These are phyloP conservation scores for Phytopythium delawarense DNA, from an alignment of 352 stramenopile genomes.

Conservation along the genomic window DNA sequence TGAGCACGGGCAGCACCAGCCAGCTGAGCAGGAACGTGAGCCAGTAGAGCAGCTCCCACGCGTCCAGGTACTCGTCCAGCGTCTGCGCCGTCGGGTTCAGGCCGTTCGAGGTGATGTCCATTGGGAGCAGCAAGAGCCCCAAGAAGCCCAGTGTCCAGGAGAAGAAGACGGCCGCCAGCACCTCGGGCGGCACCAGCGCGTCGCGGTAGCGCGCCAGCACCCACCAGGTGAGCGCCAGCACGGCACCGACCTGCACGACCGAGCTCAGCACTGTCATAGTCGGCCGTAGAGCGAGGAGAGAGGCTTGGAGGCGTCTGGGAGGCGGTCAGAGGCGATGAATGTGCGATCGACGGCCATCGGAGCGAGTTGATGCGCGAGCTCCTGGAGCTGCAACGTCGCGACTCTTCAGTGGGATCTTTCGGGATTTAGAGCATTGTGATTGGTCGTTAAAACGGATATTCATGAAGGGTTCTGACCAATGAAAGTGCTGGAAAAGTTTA, in stretches of 20 bases:
- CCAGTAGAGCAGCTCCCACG: slow-evolving; percentile 67
- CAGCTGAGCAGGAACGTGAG: slow-evolving; percentile 61
- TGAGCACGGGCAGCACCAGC: slow-evolving; percentile 53
- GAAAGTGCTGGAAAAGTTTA: neutral
- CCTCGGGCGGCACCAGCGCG: slow-evolving; percentile 24
- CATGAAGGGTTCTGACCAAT: neutral
- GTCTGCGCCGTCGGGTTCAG: slow-evolving; percentile 7
- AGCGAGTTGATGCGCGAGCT: neutral
- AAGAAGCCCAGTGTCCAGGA: slow-evolving; percentile 62
- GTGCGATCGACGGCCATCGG: neutral
- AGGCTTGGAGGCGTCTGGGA: too few species aligned
- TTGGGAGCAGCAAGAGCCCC: slow-evolving; percentile 52
- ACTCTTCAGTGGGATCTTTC: slow-evolving; percentile 2
- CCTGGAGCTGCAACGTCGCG: neutral
- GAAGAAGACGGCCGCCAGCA: slow-evolving; percentile 43
- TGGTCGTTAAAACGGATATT: too few species aligned
- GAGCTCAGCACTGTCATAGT: slow-evolving; percentile 38
- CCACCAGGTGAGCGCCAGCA: slow-evolving; percentile 61
- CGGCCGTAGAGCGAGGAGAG: neutral
- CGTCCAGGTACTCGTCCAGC: slow-evolving; percentile 18
- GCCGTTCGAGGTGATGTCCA: slow-evolving; percentile 48
- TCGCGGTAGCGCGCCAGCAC: slow-evolving; percentile 58
- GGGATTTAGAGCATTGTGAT: neutral
- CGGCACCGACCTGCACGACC: slow-evolving; percentile 32
- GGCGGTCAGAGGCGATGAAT: neutral